phyloP scores from a whole-genome alignment of 192 early-diverging fungal species.

The Umbelopsis sp. region DNA sequence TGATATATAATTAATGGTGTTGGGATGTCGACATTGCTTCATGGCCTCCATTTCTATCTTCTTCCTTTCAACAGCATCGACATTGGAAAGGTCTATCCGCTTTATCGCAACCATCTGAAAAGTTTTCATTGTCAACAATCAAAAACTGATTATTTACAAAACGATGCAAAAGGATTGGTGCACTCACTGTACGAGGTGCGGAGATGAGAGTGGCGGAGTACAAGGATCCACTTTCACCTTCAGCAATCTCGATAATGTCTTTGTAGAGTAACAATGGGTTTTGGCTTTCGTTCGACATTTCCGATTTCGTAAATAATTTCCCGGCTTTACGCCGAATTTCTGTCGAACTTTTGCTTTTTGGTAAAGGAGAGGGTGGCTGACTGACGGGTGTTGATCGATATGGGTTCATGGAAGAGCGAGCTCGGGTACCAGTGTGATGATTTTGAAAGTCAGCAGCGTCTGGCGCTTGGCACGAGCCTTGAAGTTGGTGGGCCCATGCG shows the following conservation, averaged over 20 bases:
- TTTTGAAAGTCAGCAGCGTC: slow-evolving; percentile 13
- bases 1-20: slow-evolving; percentile 92
- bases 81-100: slow-evolving; percentile 79
- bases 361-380: neutral
- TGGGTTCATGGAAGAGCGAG: slow-evolving; percentile 16
- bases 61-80: slow-evolving; percentile 84
- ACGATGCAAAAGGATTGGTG: slow-evolving; percentile 14
- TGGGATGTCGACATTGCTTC: slow-evolving; percentile 79
- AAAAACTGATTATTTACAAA: slow-evolving; percentile 41
- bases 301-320: neutral
- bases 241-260: slow-evolving; percentile 85
- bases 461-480: slow-evolving; percentile 8
- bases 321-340: slow-evolving; percentile 10
- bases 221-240: slow-evolving; percentile 88
- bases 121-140: neutral
- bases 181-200: slow-evolving; percentile 11
- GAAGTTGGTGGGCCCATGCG: slow-evolving; percentile 16
- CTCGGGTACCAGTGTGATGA: neutral
- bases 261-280: slow-evolving; percentile 53
- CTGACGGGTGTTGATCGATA: neutral
- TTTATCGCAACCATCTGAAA: slow-evolving; percentile 74
- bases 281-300: neutral
- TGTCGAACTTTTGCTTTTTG: slow-evolving; percentile 8
- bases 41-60: slow-evolving; percentile 84
- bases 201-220: slow-evolving; percentile 69